phyloP scores from a whole-genome alignment of 2,329 filamentous ascomycete species.

The Botrytis byssoidea region DNA sequence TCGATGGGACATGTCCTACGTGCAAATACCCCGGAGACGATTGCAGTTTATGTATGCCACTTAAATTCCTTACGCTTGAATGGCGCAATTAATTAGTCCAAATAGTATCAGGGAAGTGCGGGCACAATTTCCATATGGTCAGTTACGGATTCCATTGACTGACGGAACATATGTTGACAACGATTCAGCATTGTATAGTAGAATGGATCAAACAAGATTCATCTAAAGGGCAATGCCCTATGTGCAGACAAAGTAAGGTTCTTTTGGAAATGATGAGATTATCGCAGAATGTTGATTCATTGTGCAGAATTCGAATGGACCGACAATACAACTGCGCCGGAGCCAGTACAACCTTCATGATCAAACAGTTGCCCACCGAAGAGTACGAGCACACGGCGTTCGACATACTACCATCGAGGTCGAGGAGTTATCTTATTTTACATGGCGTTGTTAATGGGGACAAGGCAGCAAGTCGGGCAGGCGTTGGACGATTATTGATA shows the following conservation, averaged over 20 bases:
- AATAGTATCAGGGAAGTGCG: conserved; percentile 90
- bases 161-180: conserved; percentile 12
- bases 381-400: background rate
- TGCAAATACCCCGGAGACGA: conserved; percentile 98
- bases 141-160: conserved; percentile 28
- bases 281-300: background rate
- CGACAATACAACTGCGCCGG: conserved; percentile 11
- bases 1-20: conserved; percentile 94
- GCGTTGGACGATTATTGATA: conserved; percentile 18
- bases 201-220: conserved; percentile 96
- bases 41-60: conserved; percentile 75
- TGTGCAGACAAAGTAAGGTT: conserved; percentile 86
- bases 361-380: background rate
- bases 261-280: too few relatives aligned
- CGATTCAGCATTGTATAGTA: conserved; percentile 79
- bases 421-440: background rate
- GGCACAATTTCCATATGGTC: conserved; percentile 97
- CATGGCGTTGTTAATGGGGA: background rate
- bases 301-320: conserved; percentile 20
- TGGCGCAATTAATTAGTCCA: background rate
- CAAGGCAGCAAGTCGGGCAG: background rate
- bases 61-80: background rate
- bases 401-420: background rate
- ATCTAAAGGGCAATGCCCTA: conserved; percentile 90
- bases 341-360: background rate